These are phyloP conservation scores for Monascus ruber DNA, from an alignment of 2,329 filamentous ascomycete genomes.

Conservation along the genomic window DNA sequence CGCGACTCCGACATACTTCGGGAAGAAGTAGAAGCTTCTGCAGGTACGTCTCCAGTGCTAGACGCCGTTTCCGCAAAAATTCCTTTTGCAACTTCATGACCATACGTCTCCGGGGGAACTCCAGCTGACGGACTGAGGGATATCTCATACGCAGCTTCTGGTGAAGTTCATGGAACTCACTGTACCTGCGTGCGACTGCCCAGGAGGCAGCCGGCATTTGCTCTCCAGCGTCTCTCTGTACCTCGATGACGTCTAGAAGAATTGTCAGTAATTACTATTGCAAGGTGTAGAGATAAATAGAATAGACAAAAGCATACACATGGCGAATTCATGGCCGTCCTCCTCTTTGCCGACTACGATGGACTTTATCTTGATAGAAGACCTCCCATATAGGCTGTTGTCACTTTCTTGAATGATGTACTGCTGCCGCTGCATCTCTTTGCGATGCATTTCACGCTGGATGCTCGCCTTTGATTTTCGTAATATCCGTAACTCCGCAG, in stretches of 20 bases:
- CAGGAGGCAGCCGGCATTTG: slow-evolving; percentile 95
- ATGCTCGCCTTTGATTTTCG: slow-evolving; percentile 90
- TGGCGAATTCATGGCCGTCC: slow-evolving; percentile 83
- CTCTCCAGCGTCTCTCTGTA: slow-evolving; percentile 78
- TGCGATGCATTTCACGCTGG: slow-evolving; percentile 81
- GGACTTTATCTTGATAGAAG: slow-evolving; percentile 78
- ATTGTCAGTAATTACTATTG: background rate
- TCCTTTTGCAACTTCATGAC: slow-evolving; percentile 96
- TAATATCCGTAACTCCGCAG: slow-evolving; percentile 79
- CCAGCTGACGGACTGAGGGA: slow-evolving; percentile 74
- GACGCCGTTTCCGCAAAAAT: slow-evolving; percentile 78
- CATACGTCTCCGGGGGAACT: slow-evolving; percentile 83
- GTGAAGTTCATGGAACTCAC: slow-evolving; percentile 92
- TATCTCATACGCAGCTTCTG: slow-evolving; percentile 78
- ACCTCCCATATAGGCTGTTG: slow-evolving; percentile 88
- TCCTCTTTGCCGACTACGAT: slow-evolving; percentile 87
- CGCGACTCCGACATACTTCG: slow-evolving; percentile 86
- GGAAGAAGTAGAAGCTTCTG: slow-evolving; percentile 71
- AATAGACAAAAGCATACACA: slow-evolving; percentile 45
- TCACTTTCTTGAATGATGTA: slow-evolving; percentile 97
- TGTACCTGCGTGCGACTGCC: slow-evolving; percentile 86
- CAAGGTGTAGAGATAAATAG: background rate
- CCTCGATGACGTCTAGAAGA: slow-evolving; percentile 64
- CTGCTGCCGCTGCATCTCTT: slow-evolving; percentile 91
- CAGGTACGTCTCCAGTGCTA: slow-evolving; percentile 76